Conservation (phyloP, 164 flowering plant species). For the Santalum album region DNA sequence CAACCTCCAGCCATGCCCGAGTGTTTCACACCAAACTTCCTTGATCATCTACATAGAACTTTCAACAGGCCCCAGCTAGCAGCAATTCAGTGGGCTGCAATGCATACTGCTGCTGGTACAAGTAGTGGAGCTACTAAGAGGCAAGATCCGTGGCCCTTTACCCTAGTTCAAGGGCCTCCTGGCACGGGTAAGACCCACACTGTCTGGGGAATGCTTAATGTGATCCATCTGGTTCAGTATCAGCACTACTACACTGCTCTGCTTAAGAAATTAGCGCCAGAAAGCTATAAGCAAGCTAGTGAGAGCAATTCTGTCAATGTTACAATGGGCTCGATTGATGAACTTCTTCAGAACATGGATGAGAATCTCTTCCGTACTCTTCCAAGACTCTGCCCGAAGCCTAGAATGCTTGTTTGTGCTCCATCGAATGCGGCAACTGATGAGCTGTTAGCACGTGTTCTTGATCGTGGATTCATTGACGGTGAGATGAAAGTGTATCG, state of each 20-base stretch:
- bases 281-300: conserved; percentile 69
- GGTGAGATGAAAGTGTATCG: conserved; percentile 96
- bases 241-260: conserved; percentile 86
- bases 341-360: conserved; percentile 91
- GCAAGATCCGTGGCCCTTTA: conserved; percentile 99
- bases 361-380: conserved; percentile 82
- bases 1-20: conserved; percentile 94
- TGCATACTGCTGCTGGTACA: conserved; percentile 97
- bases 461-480: conserved; percentile 95
- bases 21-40: conserved; percentile 83
- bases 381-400: conserved; percentile 90
- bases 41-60: conserved; percentile 58
- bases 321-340: conserved; percentile 71
- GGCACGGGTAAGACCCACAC: conserved; percentile 99
- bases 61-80: conserved; percentile 87
- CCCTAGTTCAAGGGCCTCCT: conserved; percentile 99
- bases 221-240: conserved; percentile 92
- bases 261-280: conserved; percentile 90
- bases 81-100: conserved; percentile 99
- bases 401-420: conserved; percentile 97
- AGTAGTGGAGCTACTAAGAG: conserved; percentile 55
- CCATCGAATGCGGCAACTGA: conserved; percentile 99
- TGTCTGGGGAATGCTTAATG: conserved; percentile 99
- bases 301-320: conserved; percentile 52
- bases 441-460: conserved; percentile 90